phyloP scores from a whole-genome alignment of 192 early-diverging fungal genomes.

The Funneliformis geosporum region DNA sequence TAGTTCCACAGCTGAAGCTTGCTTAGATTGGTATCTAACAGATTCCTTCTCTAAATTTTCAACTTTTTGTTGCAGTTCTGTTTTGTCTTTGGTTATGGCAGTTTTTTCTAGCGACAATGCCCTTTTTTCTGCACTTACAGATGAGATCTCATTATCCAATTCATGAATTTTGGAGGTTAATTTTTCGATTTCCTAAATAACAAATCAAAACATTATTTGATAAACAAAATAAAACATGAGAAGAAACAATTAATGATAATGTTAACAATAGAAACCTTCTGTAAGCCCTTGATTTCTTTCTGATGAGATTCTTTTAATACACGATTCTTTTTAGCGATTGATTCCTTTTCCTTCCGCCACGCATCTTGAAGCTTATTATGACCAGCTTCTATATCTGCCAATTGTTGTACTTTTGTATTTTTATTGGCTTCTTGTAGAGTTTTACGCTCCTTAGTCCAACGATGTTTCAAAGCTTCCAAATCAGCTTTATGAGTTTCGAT shows the following conservation, averaged over 20 bases:
- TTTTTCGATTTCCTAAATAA: slow-evolving; percentile 33
- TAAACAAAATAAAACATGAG: not conserved
- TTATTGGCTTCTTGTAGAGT: slow-evolving; percentile 1
- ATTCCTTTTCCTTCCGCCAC: slow-evolving; percentile 3
- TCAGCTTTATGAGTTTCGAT: not conserved
- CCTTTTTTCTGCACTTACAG: slow-evolving; percentile 12
- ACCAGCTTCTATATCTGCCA: not conserved
- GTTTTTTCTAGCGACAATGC: slow-evolving; percentile 21
- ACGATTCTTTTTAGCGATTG: slow-evolving; percentile 2
- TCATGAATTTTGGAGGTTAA: slow-evolving; percentile 9
- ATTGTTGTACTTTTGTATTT: slow-evolving; percentile 8
- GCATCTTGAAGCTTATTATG: not conserved
- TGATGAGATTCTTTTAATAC: slow-evolving; percentile 22
- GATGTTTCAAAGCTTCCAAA: slow-evolving; percentile 19
- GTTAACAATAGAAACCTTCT: not conserved
- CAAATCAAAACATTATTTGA: not conserved
- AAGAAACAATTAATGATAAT: not conserved
- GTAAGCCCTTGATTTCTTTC: slow-evolving; percentile 10
- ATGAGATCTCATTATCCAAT: slow-evolving; percentile 14
- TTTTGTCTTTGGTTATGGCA: slow-evolving; percentile 12
- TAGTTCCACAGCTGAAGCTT: slow-evolving; percentile 11
- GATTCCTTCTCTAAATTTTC: slow-evolving; percentile 29
- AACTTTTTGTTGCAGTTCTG: slow-evolving; percentile 21
- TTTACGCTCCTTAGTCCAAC: slow-evolving; percentile 11
- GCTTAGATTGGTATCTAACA: not conserved